Conservation (phyloP, 805 yeast genomes). For the Saturnispora besseyi region DNA sequence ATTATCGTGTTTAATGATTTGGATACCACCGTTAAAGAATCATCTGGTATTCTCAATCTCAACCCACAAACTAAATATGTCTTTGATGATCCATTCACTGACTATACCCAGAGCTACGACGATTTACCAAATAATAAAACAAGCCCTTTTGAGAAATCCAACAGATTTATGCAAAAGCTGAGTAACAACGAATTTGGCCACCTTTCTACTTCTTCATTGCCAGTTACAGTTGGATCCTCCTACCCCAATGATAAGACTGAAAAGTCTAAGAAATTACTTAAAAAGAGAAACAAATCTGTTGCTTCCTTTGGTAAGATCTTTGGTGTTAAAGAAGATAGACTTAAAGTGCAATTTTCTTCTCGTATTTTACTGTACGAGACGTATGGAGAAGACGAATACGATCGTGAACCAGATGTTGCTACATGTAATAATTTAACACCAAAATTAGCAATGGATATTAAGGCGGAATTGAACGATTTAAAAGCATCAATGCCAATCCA, state of each 20-base stretch:
- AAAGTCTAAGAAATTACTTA: conserved; percentile 12
- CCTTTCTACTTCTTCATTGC: conserved; percentile 11
- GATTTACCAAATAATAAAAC: background rate
- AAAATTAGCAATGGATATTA: conserved; percentile 72
- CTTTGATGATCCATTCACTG: conserved; percentile 9
- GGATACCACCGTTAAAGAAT: background rate
- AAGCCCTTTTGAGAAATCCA: conserved; percentile 6
- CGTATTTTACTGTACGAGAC: conserved; percentile 80
- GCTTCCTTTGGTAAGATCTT: conserved; percentile 15
- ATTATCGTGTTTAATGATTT: background rate
- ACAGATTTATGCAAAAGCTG: conserved; percentile 8
- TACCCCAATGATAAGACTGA: background rate
- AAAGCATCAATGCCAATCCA: conserved; percentile 81
- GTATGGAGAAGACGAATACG: conserved; percentile 74
- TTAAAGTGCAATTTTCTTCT: conserved; percentile 53
- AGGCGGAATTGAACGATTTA: conserved; percentile 72
- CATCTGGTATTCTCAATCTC: background rate
- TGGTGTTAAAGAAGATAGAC: conserved; percentile 12
- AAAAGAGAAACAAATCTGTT: conserved; percentile 16
- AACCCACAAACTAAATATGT: background rate
- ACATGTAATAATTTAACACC: conserved; percentile 92
- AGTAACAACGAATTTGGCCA: conserved; percentile 5
- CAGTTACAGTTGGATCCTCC: background rate
- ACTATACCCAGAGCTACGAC: conserved; percentile 11
- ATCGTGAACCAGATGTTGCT: conserved; percentile 85